Base-by-base conservation (phyloP, 2,329 filamentous ascomycete species). In the Cladosporium sp. region DNA sequence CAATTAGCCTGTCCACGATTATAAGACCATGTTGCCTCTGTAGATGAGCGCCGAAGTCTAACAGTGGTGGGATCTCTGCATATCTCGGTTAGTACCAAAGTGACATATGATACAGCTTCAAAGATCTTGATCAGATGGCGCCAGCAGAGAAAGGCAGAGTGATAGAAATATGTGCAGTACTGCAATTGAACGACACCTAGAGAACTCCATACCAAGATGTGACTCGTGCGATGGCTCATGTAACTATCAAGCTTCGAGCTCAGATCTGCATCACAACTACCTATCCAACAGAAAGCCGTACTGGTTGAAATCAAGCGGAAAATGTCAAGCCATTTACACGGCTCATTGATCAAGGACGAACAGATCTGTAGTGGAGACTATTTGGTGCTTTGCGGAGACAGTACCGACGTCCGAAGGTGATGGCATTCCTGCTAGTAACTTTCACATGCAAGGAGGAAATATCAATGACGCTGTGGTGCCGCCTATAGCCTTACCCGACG, bases 401-500 rank as follows among this genome's bases (percentile, higher is more conserved):
- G 21, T 23, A 23, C n/a, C 31, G 11, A 14, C 7, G 31, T 5
- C 33, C 55, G 21, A 40, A 3, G 10, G 52, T 21, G 12, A 55
- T 33, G 52, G 52, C 7, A 33, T 21, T 33, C 18, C 31, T 29
- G 4, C 14, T 28, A n/a, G 50, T 53, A 11, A 29, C 2, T n/a
- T 55, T 33, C 33, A 33, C 18, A 37, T 57, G 55, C 29, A 18
- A 23, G 55, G 29, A 14, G 7, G 1, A 16, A 26, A 57, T 57
- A 57, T 57, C 55, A 33, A 57, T 57, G 55, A 57, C 53, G 53
- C n/a, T 37, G 50, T 31, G 50, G 26, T 31, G 50, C 29, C 50
- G 50, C 50, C 50, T n/a, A 12, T 31, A 55, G 28, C 28, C 52
- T 55, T 18, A 55, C 16, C 18, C 18, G 52, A 55, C 52, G 18